Evolutionary conservation across 139 green algal genomes (phyloP), one percentile per base, ranked within the genome.

Genomic region (Chlorella sp.): DNA sequence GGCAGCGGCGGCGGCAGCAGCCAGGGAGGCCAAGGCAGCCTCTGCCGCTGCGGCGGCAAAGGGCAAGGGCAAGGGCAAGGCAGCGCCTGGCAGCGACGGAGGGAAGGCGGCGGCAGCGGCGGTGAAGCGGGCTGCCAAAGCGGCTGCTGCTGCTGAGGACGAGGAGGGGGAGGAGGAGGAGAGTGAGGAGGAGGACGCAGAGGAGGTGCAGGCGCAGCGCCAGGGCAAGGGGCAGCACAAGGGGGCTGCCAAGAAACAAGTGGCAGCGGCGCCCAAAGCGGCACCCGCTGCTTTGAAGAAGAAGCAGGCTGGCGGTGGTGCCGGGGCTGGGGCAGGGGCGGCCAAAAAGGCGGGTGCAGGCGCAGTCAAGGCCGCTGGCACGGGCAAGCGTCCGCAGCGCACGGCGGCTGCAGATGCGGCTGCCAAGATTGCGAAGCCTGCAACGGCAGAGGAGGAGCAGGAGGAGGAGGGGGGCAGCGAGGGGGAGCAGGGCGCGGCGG

Each of bases 61-160:
- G 78, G 78, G 14, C 39, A 61, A 83, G 78, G 78, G 39, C 78
- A 83, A 83, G 39, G 78, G 78, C 77, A 82, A 57, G 77, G 75
- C 15, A 73, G 81, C 81, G 28, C 61, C 68, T 34, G 83, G 36
- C 64, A 61, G 68, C 81, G 22, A 39, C 34, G 30, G 53, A 48
- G 32, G 81, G 48, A 42, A 73, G 60, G 48, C 42, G 53, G 83
- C 61, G 3, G 83, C 83, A 40, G 81, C 39, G 32, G 36, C 22
- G 0, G 82, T 28, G 16, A 80, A 40, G 83, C 22, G 36, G 69
- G 61, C 83, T 37, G 83, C 61, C 2, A 36, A 36, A 34, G 82
- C 53, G 68, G 83, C 34, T 26, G 78, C 39, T 40, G 68, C 68
- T 76, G 68, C 26, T 9, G 48, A 76, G 30, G 81, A 76, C 32